These are phyloP conservation scores for Vittaforma corneae DNA, from an alignment of 371 early-diverging fungal species.

Conservation along the genomic window DNA sequence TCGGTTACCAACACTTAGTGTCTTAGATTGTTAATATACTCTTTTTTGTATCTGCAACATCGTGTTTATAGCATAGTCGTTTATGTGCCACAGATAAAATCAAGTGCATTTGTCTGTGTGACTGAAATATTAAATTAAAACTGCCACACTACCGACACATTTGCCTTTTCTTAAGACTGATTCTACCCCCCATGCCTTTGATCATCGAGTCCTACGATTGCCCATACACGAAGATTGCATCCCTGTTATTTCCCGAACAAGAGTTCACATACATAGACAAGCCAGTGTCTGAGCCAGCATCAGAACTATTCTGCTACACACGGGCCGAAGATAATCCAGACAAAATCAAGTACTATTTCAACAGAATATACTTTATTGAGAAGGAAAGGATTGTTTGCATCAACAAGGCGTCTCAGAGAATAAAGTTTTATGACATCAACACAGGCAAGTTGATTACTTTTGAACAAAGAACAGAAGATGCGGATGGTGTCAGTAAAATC, in stretches of 20 bases:
- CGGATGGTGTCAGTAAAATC: not conserved
- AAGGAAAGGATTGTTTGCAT: not conserved
- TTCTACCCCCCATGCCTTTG: not conserved
- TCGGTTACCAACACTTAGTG: no score
- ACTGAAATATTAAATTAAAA: no score
- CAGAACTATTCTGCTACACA: not conserved
- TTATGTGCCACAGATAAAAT: no score
- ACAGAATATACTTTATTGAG: conserved; percentile 1
- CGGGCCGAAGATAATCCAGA: not conserved
- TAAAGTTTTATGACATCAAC: conserved; percentile 2
- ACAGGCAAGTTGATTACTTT: conserved; percentile 9
- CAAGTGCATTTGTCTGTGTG: no score
- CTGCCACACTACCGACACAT: no score
- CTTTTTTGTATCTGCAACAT: no score
- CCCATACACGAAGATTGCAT: not conserved
- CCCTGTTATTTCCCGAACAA: not conserved
- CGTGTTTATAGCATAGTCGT: no score
- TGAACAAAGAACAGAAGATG: no score
- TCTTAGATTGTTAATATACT: no score
- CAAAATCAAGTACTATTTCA: conserved; percentile 8
- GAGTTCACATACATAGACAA: not conserved
- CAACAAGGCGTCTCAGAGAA: not conserved
- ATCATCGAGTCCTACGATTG: conserved; percentile 5
- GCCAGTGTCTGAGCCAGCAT: not conserved
- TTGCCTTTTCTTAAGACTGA: not conserved